phyloP scores from a whole-genome alignment of 2,329 filamentous ascomycete genomes.

The Nannizziopsis arthrosporioides region DNA sequence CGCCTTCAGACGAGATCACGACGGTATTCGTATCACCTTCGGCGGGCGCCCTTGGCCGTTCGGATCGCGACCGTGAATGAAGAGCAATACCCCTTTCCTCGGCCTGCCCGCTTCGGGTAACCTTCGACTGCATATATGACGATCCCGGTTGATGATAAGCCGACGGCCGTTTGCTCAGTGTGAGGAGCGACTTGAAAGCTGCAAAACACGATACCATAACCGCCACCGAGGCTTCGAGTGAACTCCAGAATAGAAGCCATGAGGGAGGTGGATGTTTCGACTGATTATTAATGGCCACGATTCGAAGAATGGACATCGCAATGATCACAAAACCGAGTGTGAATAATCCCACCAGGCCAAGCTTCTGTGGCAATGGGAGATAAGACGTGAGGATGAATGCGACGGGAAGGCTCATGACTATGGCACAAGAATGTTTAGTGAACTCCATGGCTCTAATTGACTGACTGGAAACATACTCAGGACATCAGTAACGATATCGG shows the following conservation, averaged over 20 bases:
- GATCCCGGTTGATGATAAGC: not conserved
- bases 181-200: constrained; percentile 13
- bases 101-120: not conserved
- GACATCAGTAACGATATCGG: constrained; percentile 12
- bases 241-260: constrained; percentile 14
- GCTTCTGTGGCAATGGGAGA: constrained; percentile 10
- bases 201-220: constrained; percentile 14
- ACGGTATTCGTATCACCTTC: constrained; percentile 7
- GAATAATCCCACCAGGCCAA: constrained; percentile 13
- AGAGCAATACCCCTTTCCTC: constrained; percentile 3
- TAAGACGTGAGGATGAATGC: constrained; percentile 12
- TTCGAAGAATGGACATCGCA: constrained; percentile 12
- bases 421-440: not conserved
- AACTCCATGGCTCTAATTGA: not conserved
- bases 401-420: constrained; percentile 12
- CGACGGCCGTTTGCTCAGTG: constrained; percentile 8
- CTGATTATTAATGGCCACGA: constrained; percentile 8
- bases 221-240: constrained; percentile 12
- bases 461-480: constrained; percentile 5
- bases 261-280: constrained; percentile 11
- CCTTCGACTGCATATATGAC: not conserved
- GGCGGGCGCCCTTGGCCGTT: not conserved
- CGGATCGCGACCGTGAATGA: constrained; percentile 2
- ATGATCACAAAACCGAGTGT: constrained; percentile 12
- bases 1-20: constrained; percentile 6